Evolutionary conservation across 148 eudicot species (phyloP), one percentile per base, ranked within the genome.

Genomic region (Persicaria maculosa): DNA sequence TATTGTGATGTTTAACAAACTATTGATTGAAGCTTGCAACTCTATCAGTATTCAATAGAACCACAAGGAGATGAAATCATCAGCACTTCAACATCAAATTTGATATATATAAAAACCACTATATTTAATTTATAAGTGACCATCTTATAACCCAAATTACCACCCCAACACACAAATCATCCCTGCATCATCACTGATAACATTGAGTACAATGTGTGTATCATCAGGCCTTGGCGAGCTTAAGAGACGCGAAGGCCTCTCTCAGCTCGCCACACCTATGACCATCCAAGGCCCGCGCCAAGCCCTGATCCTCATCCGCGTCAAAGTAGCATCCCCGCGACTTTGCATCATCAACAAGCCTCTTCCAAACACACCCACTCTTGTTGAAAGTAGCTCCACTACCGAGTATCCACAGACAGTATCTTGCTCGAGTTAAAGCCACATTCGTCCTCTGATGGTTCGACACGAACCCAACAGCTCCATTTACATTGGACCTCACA

Each of bases 371-470:
- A 0, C 76, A 68, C 9, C 59, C 71, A 48, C 74, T 78, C 4
- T 73, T 78, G 9, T 15, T 47, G 12, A 89, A 79, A 6, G 86
- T 75, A 31, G 69, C 59, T n/a, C 25, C 87, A 57, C 78, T 77
- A 15, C 97, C 97, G 12, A 91, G 43, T 12, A 91, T 76, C 97
- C 91, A 86, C 0, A 91, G 83, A 54, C 90, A 87, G 44, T 85
- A 84, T 71, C 96, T 91, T 44, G 93, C 93, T 48, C 85, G 82
- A 55, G 86, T 83, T 47, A 87, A 53, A 16, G 86, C 81, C 44
- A 77, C 80, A 67, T 85, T 85, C 15, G 77, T 58, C 73, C 85
- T 81, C 12, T 43, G 85, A 64, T 20, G 65, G 81, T 78, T 80
- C 8, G 84, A 82, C 22, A 73, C 40, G 50, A 85, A 83, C 4